Percentiles rank a stretch among this genome's conserved stretches.
phyloP scores from a whole-genome alignment of 73 alveolate genomes.

The Uronychia binucleata region DNA sequence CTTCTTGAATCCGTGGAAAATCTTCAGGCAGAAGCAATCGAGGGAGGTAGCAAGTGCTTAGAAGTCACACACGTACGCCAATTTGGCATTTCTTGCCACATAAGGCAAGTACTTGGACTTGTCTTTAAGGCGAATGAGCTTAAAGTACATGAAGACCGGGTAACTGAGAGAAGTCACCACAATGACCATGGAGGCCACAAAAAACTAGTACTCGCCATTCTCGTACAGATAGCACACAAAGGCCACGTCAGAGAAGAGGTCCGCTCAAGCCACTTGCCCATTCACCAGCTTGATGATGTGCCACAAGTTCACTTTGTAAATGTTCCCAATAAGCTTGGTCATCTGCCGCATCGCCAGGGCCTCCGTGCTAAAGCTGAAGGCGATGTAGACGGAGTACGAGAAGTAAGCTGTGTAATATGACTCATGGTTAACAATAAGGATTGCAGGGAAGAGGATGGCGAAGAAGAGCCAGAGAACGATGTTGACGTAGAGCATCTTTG shows the following conservation, averaged over 20 bases:
- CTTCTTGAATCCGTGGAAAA: constrained; percentile 1
- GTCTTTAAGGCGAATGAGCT: background rate
- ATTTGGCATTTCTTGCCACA: constrained; percentile 7
- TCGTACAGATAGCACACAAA: background rate
- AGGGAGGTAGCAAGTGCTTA: constrained; percentile 1
- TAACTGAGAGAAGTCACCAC: background rate
- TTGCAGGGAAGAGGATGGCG: background rate
- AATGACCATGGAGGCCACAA: background rate
- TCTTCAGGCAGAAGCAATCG: constrained; percentile 3
- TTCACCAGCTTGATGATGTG: background rate
- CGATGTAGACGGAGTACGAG: background rate
- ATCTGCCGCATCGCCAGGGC: background rate
- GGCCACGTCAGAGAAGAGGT: constrained; percentile 11
- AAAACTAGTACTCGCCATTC: background rate
- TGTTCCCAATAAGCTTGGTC: background rate
- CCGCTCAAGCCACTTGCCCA: constrained; percentile 13
- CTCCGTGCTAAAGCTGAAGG: background rate
- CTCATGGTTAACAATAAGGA: background rate
- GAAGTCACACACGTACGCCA: constrained; percentile 12
- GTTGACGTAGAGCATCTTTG: background rate
- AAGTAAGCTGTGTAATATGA: background rate
- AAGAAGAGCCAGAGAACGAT: background rate
- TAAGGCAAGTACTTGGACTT: background rate
- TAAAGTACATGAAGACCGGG: constrained; percentile 5
- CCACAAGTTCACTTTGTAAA: background rate